These are phyloP conservation scores for Diaporthe australafricana DNA, from an alignment of 2,329 filamentous ascomycete genomes.

Conservation along the genomic window DNA sequence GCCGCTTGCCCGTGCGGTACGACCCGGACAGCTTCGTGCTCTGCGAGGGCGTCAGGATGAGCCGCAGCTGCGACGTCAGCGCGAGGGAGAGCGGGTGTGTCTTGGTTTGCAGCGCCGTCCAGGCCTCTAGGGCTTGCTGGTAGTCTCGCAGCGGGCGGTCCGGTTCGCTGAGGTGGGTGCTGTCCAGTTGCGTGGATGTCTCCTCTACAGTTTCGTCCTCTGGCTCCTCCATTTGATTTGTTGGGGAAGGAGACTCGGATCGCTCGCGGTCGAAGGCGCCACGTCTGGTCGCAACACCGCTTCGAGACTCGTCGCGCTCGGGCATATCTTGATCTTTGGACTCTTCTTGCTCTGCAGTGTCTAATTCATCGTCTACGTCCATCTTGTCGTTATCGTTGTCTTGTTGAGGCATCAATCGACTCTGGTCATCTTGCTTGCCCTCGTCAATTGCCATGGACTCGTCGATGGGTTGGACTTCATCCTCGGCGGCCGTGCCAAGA, in stretches of 20 bases:
- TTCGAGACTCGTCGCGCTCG: conserved; percentile 65
- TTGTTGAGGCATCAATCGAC: conserved; percentile 63
- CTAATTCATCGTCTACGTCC: conserved; percentile 54
- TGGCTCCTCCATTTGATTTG: conserved; percentile 50
- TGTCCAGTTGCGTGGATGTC: conserved; percentile 73
- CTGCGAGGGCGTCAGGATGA: conserved; percentile 94
- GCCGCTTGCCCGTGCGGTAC: conserved; percentile 95
- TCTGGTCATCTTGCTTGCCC: conserved; percentile 65
- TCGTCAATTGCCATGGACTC: conserved; percentile 89
- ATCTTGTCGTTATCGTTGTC: conserved; percentile 52
- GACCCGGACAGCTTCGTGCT: conserved; percentile 97
- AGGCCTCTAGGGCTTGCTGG: conserved; percentile 75
- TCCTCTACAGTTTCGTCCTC: conserved; percentile 55
- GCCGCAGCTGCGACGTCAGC: conserved; percentile 91
- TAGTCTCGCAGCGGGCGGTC: conserved; percentile 59
- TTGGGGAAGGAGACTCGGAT: conserved; percentile 48
- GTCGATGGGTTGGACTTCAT: conserved; percentile 87
- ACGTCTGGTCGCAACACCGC: conserved; percentile 70
- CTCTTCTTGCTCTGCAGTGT: conserved; percentile 53
- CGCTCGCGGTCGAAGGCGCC: conserved; percentile 68
- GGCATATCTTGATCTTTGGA: conserved; percentile 55
- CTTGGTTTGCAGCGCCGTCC: conserved; percentile 84
- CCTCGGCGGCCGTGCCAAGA: conserved; percentile 86
- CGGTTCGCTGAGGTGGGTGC: conserved; percentile 74
- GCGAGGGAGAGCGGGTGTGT: conserved; percentile 90